phyloP scores from a whole-genome alignment of 257 asterid species.

The Fraxinus americana region DNA sequence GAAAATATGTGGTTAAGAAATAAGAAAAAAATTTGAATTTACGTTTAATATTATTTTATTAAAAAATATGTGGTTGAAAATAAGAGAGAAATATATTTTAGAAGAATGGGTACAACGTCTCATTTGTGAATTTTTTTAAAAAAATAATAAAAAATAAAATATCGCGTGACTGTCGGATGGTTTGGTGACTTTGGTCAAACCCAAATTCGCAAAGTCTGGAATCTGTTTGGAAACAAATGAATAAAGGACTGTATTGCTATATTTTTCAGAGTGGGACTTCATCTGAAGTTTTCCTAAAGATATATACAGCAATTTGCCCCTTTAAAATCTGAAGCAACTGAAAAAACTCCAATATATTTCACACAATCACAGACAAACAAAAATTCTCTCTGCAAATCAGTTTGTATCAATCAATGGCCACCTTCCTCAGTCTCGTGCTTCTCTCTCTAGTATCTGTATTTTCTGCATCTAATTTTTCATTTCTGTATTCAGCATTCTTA shows the following conservation, averaged over 20 bases:
- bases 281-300: background rate
- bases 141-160: no score
- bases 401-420: slow-evolving; percentile 39
- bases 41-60: no score
- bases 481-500: background rate
- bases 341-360: slow-evolving; percentile 12
- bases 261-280: background rate
- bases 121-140: no score
- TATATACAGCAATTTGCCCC: background rate
- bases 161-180: no score
- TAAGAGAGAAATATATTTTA: no score
- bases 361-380: background rate
- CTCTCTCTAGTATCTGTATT: slow-evolving; percentile 7
- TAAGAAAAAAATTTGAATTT: no score
- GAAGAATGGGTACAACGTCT: no score
- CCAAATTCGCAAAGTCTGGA: no score
- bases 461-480: slow-evolving; percentile 7
- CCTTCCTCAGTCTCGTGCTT: slow-evolving; percentile 51
- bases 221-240: no score
- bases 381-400: slow-evolving; percentile 12
- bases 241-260: background rate
- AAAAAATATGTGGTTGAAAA: no score
- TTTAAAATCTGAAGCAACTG: background rate
- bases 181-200: no score
- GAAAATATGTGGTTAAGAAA: no score